Evolutionary conservation across 108 stramenopile species (phyloP).

Genomic region (Bacterosira constricta): DNA sequence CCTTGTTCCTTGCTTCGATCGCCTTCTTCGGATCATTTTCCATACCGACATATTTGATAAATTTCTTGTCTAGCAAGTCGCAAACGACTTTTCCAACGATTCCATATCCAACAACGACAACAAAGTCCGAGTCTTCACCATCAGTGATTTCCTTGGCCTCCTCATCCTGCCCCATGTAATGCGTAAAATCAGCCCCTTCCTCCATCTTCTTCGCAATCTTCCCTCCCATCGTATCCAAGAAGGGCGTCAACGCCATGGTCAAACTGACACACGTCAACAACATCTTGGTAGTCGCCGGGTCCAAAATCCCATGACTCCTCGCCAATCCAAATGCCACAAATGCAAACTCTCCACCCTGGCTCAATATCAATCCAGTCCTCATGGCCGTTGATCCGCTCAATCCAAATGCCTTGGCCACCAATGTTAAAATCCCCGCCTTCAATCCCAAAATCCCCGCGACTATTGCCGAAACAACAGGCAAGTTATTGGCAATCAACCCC

Average conservation of each 20-base stretch:
- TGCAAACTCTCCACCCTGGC: constrained; percentile 98
- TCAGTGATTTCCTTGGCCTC: constrained; percentile 91
- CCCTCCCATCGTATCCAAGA: constrained; percentile 68
- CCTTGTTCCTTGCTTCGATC: constrained; percentile 91
- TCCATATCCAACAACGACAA: constrained; percentile 95
- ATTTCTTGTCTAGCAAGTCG: constrained; percentile 92
- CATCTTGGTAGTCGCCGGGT: constrained; percentile 80
- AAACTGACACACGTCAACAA: constrained; percentile 93
- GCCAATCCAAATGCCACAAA: constrained; percentile 96
- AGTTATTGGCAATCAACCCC: constrained; percentile 66
- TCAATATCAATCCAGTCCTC: constrained; percentile 90
- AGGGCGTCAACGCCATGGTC: constrained; percentile 94
- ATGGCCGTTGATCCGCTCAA: constrained; percentile 79
- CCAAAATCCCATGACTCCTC: constrained; percentile 80
- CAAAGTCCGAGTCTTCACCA: constrained; percentile 78
- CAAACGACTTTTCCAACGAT: constrained; percentile 94
- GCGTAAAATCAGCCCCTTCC: constrained; percentile 81
- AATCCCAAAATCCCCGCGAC: constrained; percentile 84
- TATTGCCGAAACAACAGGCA: constrained; percentile 71
- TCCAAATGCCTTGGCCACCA: constrained; percentile 78
- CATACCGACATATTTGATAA: constrained; percentile 93
- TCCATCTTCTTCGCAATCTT: constrained; percentile 83
- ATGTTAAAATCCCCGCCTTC: constrained; percentile 80
- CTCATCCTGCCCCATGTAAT: constrained; percentile 89
- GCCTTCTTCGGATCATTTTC: constrained; percentile 93